Conservation (phyloP, 2,329 filamentous ascomycete species). For the Stachybotrys elegans region DNA sequence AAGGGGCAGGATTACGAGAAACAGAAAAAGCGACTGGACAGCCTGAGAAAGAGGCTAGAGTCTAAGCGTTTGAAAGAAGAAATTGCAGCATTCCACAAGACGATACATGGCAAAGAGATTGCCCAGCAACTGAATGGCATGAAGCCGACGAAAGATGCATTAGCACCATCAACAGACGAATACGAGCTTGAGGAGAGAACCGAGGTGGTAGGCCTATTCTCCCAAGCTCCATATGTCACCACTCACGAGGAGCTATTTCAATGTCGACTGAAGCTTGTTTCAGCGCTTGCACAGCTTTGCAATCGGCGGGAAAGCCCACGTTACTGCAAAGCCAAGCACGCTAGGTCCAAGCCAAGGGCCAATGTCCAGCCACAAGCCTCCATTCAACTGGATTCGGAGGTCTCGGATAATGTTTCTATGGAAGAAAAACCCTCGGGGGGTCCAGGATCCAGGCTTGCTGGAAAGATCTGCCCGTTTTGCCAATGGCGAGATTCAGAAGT, state of each 20-base stretch:
- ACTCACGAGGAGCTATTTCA: slow-evolving; percentile 12
- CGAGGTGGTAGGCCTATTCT: slow-evolving; percentile 14
- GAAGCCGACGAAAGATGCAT: slow-evolving; percentile 10
- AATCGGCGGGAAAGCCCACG: slow-evolving; percentile 12
- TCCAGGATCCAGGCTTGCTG: neutral
- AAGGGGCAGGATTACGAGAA: neutral
- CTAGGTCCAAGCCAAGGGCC: neutral
- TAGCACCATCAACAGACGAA: slow-evolving; percentile 12
- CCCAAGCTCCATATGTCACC: slow-evolving; percentile 11
- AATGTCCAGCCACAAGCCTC: neutral
- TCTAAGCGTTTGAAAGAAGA: neutral
- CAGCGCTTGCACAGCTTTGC: slow-evolving; percentile 11
- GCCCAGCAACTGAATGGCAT: slow-evolving; percentile 14
- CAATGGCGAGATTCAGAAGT: neutral
- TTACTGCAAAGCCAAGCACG: slow-evolving; percentile 1
- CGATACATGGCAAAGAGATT: slow-evolving; percentile 13
- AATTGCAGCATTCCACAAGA: slow-evolving; percentile 9
- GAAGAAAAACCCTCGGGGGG: neutral
- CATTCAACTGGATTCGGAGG: neutral
- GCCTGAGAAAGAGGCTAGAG: neutral
- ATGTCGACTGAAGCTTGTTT: slow-evolving; percentile 12
- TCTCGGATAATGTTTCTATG: neutral
- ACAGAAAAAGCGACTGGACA: neutral
- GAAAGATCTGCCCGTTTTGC: neutral
- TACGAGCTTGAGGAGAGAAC: slow-evolving; percentile 18